Conservation (phyloP, 2,329 filamentous ascomycete genomes). For the Trematosphaeria pertusa region DNA sequence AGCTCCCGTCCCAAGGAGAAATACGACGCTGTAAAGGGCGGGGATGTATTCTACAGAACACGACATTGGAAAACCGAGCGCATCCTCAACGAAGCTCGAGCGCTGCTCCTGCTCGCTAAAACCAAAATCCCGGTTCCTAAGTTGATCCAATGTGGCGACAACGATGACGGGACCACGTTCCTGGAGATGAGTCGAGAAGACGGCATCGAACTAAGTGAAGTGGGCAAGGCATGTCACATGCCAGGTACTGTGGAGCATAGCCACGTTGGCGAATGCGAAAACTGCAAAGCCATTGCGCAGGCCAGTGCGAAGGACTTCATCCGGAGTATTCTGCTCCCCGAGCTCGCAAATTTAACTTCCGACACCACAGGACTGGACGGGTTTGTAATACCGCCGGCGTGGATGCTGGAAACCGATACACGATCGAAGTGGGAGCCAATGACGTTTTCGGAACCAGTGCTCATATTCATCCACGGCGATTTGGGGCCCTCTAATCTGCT, state of each 20-base stretch:
- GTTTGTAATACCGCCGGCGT: neutral
- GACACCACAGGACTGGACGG: neutral
- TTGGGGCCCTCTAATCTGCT: neutral
- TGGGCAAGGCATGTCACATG: neutral
- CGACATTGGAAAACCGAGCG: neutral
- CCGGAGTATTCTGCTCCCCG: neutral
- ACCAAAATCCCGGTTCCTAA: neutral
- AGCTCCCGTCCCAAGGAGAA: neutral
- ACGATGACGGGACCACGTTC: slow-evolving; percentile 1
- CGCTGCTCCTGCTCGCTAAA: neutral
- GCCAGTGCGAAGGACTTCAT: neutral
- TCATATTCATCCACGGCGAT: neutral
- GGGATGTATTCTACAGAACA: neutral
- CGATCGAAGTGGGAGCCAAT: neutral
- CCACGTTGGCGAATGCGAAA: neutral
- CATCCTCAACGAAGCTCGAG: neutral
- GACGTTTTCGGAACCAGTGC: neutral
- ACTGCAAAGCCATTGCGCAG: neutral
- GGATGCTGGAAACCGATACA: neutral
- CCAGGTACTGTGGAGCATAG: neutral
- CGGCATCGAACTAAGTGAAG: slow-evolving; percentile 2
- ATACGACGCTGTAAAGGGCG: neutral
- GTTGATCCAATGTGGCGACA: neutral
- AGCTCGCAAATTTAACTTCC: slow-evolving; percentile 1
- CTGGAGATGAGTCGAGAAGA: slow-evolving; percentile 1